These are phyloP conservation scores for Musa itinerans DNA, from an alignment of 176 grass and related monocot genomes.

Conservation along the genomic window DNA sequence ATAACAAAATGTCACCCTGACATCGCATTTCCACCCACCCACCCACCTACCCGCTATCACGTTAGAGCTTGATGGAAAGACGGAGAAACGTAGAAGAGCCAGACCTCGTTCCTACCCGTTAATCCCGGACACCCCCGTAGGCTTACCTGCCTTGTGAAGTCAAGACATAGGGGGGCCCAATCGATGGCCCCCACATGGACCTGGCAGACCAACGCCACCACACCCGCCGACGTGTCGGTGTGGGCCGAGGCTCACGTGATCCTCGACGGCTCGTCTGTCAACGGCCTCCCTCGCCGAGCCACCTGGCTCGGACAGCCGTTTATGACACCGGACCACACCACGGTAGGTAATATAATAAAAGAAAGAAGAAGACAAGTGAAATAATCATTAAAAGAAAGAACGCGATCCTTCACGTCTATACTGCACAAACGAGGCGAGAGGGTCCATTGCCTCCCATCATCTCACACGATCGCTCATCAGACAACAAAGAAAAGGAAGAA, in stretches of 20 bases:
- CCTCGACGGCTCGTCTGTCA: too few relatives aligned
- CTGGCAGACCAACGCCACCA: background rate
- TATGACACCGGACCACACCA: background rate
- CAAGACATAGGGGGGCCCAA: too few relatives aligned
- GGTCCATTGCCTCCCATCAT: background rate
- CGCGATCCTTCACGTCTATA: background rate
- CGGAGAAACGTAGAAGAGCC: too few relatives aligned
- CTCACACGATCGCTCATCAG: constrained; percentile 1
- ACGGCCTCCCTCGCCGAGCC: background rate
- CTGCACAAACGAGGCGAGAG: background rate
- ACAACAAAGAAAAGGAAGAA: background rate
- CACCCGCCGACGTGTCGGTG: background rate
- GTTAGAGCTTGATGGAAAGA: too few relatives aligned
- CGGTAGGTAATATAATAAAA: background rate
- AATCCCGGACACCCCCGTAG: too few relatives aligned
- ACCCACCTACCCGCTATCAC: too few relatives aligned
- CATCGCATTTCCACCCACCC: too few relatives aligned
- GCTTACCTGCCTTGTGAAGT: too few relatives aligned
- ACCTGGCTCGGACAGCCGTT: constrained; percentile 4
- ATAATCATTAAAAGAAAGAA: background rate
- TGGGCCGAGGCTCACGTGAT: background rate
- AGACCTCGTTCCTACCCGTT: too few relatives aligned
- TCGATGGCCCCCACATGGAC: background rate
- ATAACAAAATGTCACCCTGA: too few relatives aligned
- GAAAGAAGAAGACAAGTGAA: background rate